Conservation (phyloP, 2,329 filamentous ascomycete species). For the Thelonectria olida region DNA sequence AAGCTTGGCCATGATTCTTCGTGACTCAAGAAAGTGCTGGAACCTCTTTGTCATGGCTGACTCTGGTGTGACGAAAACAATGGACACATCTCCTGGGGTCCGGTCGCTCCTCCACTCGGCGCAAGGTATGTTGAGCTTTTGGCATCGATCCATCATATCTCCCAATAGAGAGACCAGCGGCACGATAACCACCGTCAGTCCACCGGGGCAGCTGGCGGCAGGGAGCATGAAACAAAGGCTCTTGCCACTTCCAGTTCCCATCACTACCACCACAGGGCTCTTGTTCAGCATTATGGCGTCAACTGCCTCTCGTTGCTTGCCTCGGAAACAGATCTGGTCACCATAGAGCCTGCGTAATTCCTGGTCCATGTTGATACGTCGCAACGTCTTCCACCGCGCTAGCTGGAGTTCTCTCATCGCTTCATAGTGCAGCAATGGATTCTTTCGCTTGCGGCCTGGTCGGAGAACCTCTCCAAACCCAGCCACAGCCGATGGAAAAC, state of each 20-base stretch:
- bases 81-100: too few relatives aligned
- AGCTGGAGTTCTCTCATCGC: not conserved
- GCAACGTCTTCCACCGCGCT: not conserved
- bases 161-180: conserved; percentile 8
- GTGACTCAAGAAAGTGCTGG: not conserved
- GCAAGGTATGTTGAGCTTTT: too few relatives aligned
- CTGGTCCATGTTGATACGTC: not conserved
- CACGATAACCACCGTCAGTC: conserved; percentile 7
- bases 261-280: too few relatives aligned
- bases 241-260: too few relatives aligned
- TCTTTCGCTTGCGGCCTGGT: not conserved
- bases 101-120: too few relatives aligned
- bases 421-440: conserved; percentile 2
- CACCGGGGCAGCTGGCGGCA: too few relatives aligned
- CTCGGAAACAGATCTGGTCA: not conserved
- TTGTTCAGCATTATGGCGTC: too few relatives aligned
- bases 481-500: not conserved
- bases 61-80: too few relatives aligned
- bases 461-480: not conserved
- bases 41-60: conserved; percentile 14
- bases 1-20: not conserved
- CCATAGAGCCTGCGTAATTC: not conserved
- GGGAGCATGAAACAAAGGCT: too few relatives aligned
- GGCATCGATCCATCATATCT: conserved; percentile 6
- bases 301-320: not conserved